These are phyloP conservation scores for Pseudozyma thailandica DNA, from an alignment of 1,284 basidiomycete genomes.

Conservation along the genomic window DNA sequence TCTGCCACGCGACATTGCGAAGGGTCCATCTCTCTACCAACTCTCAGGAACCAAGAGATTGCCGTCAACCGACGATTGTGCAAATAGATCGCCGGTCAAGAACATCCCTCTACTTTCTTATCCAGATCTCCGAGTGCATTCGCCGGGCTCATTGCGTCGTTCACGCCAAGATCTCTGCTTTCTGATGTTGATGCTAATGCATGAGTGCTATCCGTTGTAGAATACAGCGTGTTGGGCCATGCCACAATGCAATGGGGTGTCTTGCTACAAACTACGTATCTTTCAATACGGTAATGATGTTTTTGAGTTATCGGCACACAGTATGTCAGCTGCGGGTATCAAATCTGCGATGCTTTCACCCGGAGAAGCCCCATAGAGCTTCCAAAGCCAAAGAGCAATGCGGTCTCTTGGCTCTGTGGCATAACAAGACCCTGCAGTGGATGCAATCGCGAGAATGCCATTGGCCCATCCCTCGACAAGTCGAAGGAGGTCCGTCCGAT, in stretches of 20 bases:
- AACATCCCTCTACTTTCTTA: background rate
- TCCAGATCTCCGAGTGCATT: background rate
- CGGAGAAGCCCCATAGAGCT: conserved; percentile 25
- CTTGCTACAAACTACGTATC: background rate
- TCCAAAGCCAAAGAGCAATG: conserved; percentile 42
- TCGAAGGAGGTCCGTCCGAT: conserved; percentile 13
- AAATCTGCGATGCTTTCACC: conserved; percentile 5
- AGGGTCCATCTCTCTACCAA: background rate
- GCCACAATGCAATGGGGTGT: background rate
- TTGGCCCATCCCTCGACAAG: conserved; percentile 13
- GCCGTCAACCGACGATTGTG: too few species aligned
- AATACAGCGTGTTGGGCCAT: conserved; percentile 18
- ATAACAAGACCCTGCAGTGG: conserved; percentile 19
- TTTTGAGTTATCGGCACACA: background rate
- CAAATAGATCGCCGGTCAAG: background rate
- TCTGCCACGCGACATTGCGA: background rate
- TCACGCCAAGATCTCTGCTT: conserved; percentile 1
- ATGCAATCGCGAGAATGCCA: conserved; percentile 42
- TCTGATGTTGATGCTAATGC: conserved; percentile 2
- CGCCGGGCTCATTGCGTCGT: background rate
- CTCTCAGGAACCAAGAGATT: background rate
- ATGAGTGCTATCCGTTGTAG: conserved; percentile 1
- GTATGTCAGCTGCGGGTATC: background rate
- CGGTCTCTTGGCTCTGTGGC: conserved; percentile 7
- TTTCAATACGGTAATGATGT: background rate